phyloP scores from a whole-genome alignment of 495 filamentous ascomycete species.

The Hapsidospora chrysogenum region DNA sequence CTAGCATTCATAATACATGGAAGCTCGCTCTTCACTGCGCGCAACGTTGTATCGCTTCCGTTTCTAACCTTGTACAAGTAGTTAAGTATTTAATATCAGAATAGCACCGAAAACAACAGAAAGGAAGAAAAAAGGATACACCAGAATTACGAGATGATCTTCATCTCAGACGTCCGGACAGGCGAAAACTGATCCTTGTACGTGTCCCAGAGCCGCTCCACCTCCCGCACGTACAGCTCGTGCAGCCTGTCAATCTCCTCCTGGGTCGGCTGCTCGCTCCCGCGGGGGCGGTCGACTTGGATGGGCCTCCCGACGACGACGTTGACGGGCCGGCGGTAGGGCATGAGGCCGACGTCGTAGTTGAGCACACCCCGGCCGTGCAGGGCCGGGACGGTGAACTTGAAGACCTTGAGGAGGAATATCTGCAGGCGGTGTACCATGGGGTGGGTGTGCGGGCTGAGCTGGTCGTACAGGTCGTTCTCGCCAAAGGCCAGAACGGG shows the following conservation, averaged over 20 bases:
- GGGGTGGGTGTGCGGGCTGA: slow-evolving; percentile 53
- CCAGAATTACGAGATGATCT: slow-evolving; percentile 49
- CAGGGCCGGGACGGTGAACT: slow-evolving; percentile 86
- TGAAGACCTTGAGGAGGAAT: slow-evolving; percentile 61
- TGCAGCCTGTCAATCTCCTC: slow-evolving; percentile 71
- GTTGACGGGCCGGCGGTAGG: slow-evolving; percentile 74
- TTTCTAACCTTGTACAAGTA: too few species aligned
- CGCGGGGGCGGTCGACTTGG: slow-evolving; percentile 28
- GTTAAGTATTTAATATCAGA: neutral
- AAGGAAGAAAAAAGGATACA: neutral
- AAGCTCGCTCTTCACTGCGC: too few species aligned
- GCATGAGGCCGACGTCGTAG: slow-evolving; percentile 91
- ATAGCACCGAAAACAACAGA: neutral
- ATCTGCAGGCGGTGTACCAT: slow-evolving; percentile 61
- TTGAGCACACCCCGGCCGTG: slow-evolving; percentile 91
- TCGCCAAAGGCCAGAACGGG: slow-evolving; percentile 88
- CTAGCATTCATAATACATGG: too few species aligned
- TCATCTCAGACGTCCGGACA: slow-evolving; percentile 54
- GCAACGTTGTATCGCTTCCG: too few species aligned
- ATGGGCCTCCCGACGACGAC: slow-evolving; percentile 77
- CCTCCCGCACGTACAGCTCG: slow-evolving; percentile 56
- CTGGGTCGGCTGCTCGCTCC: slow-evolving; percentile 38
- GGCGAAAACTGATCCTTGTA: slow-evolving; percentile 77
- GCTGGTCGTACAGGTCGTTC: slow-evolving; percentile 88
- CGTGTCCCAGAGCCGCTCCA: slow-evolving; percentile 67